These are phyloP conservation scores for Whalleya microplaca DNA, from an alignment of 2,329 filamentous ascomycete species.

Conservation along the genomic window DNA sequence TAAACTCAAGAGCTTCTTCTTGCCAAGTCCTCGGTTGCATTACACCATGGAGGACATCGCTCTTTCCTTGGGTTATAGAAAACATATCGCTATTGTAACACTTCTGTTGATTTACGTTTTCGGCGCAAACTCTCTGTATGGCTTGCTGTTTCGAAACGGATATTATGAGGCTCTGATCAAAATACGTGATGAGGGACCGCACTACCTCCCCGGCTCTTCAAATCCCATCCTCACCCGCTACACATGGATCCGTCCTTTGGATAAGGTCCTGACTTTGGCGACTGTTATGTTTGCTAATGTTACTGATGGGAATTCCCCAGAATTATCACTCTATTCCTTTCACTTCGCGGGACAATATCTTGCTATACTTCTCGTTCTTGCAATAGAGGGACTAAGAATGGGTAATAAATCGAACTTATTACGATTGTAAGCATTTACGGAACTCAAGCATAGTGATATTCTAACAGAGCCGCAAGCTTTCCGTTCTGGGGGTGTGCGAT, in stretches of 20 bases:
- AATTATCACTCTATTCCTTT: constrained; percentile 21
- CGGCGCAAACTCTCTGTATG: constrained; percentile 16
- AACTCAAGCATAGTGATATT: background rate
- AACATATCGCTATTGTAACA: constrained; percentile 8
- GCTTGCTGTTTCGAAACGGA: constrained; percentile 20
- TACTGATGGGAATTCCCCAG: constrained; percentile 18
- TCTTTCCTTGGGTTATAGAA: constrained; percentile 8
- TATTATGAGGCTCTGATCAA: constrained; percentile 18
- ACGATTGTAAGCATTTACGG: constrained; percentile 18
- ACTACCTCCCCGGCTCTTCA: constrained; percentile 19
- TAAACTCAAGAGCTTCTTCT: background rate
- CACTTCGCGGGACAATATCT: constrained; percentile 26
- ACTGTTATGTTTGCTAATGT: constrained; percentile 24
- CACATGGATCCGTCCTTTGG: constrained; percentile 15
- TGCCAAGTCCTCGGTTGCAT: background rate
- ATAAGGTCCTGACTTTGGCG: constrained; percentile 22
- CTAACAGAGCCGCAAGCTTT: constrained; percentile 15
- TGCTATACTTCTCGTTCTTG: constrained; percentile 19
- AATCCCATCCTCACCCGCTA: constrained; percentile 18
- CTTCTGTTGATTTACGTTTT: constrained; percentile 18
- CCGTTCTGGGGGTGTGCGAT: constrained; percentile 20
- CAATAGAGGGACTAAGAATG: constrained; percentile 19
- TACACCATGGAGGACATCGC: constrained; percentile 8
- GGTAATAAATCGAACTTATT: constrained; percentile 17
- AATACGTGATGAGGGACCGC: constrained; percentile 19